Conservation (phyloP, 345 rosid species). For the Eucalyptus regnans region DNA sequence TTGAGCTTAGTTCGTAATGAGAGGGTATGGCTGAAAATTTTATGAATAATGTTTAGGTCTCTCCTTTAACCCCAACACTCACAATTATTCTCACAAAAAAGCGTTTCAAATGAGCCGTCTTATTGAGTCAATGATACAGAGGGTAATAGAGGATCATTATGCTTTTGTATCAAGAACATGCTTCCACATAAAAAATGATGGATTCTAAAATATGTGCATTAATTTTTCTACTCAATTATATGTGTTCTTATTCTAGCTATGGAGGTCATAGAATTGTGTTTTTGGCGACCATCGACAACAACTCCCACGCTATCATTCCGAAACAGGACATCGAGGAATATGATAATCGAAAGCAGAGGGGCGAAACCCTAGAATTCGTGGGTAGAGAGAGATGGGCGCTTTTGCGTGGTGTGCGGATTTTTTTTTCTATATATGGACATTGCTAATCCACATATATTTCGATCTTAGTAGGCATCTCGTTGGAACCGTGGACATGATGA, state of each 20-base stretch:
- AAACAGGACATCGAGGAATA: background rate
- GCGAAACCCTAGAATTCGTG: background rate
- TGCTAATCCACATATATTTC: background rate
- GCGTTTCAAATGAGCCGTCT: fast-evolving
- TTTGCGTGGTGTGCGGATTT: no score
- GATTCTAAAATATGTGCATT: no score
- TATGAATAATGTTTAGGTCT: fast-evolving
- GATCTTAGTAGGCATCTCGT: background rate
- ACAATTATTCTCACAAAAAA: no score
- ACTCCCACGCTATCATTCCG: background rate
- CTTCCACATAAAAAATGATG: no score
- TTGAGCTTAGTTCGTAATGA: fast-evolving
- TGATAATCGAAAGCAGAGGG: background rate
- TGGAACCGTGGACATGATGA: background rate
- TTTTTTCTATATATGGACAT: background rate
- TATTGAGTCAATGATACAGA: no score
- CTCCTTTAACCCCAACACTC: no score
- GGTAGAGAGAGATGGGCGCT: background rate
- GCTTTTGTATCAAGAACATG: no score
- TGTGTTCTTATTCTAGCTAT: no score
- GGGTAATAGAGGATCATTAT: no score
- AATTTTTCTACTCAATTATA: no score
- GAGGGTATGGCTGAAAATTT: fast-evolving
- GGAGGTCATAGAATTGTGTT: no score
- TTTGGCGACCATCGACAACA: background rate